Conservation (phyloP, 805 yeast genomes). For the Saccharomyces paradoxus region DNA sequence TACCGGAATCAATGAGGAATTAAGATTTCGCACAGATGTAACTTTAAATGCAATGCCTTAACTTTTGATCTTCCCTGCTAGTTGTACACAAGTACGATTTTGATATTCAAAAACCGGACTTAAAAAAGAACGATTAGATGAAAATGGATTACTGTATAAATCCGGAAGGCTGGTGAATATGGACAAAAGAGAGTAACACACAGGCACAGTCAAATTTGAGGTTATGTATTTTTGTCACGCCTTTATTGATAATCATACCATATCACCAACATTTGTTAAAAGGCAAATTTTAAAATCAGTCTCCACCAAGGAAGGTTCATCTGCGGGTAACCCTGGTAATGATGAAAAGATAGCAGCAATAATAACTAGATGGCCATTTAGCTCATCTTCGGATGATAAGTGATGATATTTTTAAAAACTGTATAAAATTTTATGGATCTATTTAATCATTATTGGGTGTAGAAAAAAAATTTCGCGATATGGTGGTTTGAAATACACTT, state of each 20-base stretch:
- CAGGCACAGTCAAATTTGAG: neutral
- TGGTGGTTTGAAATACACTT: neutral
- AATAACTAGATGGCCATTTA: neutral
- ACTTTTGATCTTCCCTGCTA: neutral
- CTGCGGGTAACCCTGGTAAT: neutral
- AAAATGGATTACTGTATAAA: neutral
- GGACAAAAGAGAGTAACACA: neutral
- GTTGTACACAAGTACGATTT: neutral
- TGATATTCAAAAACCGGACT: neutral
- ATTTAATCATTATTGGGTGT: neutral
- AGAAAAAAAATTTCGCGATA: neutral
- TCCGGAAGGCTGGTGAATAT: neutral
- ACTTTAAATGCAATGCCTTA: neutral
- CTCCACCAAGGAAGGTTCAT: neutral
- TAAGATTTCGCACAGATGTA: neutral
- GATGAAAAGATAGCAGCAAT: neutral
- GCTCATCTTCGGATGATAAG: neutral
- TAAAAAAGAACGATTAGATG: neutral
- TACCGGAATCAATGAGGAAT: neutral
- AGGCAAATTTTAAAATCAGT: neutral
- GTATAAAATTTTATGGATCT: neutral
- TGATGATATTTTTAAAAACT: neutral
- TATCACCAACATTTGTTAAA: neutral
- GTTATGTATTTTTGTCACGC: neutral
- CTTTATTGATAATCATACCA: neutral